phyloP scores from a whole-genome alignment of 495 filamentous ascomycete genomes.

The Hyaloscypha bicolor region DNA sequence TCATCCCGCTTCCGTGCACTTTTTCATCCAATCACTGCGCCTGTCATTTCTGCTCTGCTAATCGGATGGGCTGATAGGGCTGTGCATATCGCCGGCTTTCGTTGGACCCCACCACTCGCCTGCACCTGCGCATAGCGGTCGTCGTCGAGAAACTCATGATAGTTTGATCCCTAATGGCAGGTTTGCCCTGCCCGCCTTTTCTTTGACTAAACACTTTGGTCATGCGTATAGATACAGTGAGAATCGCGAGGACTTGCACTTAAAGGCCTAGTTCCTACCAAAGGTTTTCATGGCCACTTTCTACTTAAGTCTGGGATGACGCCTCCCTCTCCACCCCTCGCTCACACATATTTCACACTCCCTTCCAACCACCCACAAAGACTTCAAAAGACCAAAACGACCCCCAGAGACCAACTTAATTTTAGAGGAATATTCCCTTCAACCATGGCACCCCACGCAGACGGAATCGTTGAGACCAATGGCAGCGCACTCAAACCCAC shows the following conservation, averaged over 20 bases:
- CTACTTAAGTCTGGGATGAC: slow-evolving; percentile 4
- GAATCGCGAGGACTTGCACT: slow-evolving; percentile 63
- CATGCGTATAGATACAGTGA: slow-evolving; percentile 23
- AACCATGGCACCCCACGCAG: slow-evolving; percentile 61
- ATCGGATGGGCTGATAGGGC: slow-evolving; percentile 5
- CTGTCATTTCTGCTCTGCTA: background rate
- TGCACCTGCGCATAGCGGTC: background rate
- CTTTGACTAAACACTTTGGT: slow-evolving; percentile 28
- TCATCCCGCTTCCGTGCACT: background rate
- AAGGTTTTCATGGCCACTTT: slow-evolving; percentile 9
- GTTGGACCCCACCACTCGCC: background rate
- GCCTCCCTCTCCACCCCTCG: slow-evolving; percentile 25
- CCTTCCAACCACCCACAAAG: slow-evolving; percentile 10
- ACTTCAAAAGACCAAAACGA: background rate
- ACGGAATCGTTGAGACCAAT: slow-evolving; percentile 33
- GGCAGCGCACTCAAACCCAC: slow-evolving; percentile 44
- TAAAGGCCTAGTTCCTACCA: slow-evolving; percentile 55
- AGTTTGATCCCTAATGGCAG: slow-evolving; percentile 35
- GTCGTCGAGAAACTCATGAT: background rate
- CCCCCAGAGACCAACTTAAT: background rate
- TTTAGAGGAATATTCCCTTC: slow-evolving; percentile 4
- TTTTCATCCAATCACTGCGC: background rate
- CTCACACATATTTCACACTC: slow-evolving; percentile 27
- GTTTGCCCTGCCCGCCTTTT: slow-evolving; percentile 23
- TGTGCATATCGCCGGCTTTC: slow-evolving; percentile 12